These are phyloP conservation scores for Termitomyces sp. DNA, from an alignment of 768 basidiomycete species.

Conservation along the genomic window DNA sequence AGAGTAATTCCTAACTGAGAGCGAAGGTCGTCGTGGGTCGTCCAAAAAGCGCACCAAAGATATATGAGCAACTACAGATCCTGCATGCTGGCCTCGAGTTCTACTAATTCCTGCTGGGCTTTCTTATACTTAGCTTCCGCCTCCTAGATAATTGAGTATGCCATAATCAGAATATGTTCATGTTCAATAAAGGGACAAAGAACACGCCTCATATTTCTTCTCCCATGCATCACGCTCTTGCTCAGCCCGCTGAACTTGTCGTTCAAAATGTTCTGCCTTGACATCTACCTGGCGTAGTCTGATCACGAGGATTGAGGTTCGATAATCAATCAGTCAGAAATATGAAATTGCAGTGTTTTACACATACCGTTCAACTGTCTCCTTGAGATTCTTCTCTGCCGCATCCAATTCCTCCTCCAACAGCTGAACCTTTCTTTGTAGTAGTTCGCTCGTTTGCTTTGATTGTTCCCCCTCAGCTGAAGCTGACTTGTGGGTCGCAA, in stretches of 20 bases:
- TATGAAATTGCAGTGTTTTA: neutral
- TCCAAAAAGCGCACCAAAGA: neutral
- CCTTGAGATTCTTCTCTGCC: slow-evolving; percentile 95
- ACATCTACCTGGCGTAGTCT: slow-evolving; percentile 96
- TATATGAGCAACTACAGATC: slow-evolving; percentile 37
- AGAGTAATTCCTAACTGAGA: slow-evolving; percentile 1
- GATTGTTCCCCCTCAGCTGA: slow-evolving; percentile 64
- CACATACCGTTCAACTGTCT: slow-evolving; percentile 92
- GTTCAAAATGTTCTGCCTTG: slow-evolving; percentile 98
- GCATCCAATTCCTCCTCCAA: slow-evolving; percentile 94
- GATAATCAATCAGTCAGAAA: slow-evolving; percentile 14
- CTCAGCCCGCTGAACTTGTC: slow-evolving; percentile 80
- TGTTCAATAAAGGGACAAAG: neutral
- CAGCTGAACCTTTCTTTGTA: slow-evolving; percentile 80
- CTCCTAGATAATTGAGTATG: slow-evolving; percentile 44
- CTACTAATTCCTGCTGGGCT: slow-evolving; percentile 79
- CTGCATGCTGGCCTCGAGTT: slow-evolving; percentile 74
- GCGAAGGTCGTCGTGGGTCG: neutral
- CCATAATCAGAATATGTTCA: slow-evolving; percentile 3
- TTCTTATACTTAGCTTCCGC: slow-evolving; percentile 59
- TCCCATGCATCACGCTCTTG: slow-evolving; percentile 92
- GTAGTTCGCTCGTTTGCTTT: slow-evolving; percentile 65
- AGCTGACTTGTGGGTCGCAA: slow-evolving; percentile 58
- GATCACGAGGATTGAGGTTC: slow-evolving; percentile 6
- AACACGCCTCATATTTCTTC: slow-evolving; percentile 86